Evolutionary conservation across 495 filamentous ascomycete species (phyloP), one percentile per base, ranked within the genome.

Genomic region (Aspergillus campestris): DNA sequence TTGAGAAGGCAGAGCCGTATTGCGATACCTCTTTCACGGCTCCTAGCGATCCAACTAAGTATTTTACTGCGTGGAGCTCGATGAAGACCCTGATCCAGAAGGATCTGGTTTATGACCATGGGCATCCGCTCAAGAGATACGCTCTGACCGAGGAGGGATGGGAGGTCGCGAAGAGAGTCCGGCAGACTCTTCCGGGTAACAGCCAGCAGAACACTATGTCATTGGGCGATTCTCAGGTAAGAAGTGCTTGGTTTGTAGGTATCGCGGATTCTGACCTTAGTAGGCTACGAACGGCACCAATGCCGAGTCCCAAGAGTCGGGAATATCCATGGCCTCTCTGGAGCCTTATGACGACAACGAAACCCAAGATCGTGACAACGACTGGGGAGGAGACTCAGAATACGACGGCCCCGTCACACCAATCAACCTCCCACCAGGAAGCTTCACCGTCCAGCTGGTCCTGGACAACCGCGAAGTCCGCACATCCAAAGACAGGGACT

Each of bases 41-140:
- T 1, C 82, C 85, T 6, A 64, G 67, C 8, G 81, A 89, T 40
- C 67, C 83, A 3, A 81, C 69, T 5, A 84, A 79, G 51, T 85
- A 74, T 56, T 87, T 87, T 51, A 92, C 86, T 2, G 87, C 87
- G 0, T 94, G 88, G 88, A 82, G 74, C 55, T 87, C 85, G 0
- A 94, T 94, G 79, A 89, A 87, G 53, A 86, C 82, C 0, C 66
- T 92, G 27, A 52, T 81, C 2, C 68, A 80, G 27, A 89, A 90
- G 61, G 86, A 89, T 34, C 67, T 89, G 8, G 85, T 90, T 0
- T 82, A 81, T 47, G 79, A 84, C 42, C 76, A 78, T 33, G 83
- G 86, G 1, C 72, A 82, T 27, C 87, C 87, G 1, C 60, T 80
- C 10, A 70, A 79, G 40, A 82, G 75, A 51, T 94, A 88, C 60